These are phyloP conservation scores for Bryum argenteum DNA, from an alignment of 225 moss, liverwort and hornwort species.

Conservation along the genomic window DNA sequence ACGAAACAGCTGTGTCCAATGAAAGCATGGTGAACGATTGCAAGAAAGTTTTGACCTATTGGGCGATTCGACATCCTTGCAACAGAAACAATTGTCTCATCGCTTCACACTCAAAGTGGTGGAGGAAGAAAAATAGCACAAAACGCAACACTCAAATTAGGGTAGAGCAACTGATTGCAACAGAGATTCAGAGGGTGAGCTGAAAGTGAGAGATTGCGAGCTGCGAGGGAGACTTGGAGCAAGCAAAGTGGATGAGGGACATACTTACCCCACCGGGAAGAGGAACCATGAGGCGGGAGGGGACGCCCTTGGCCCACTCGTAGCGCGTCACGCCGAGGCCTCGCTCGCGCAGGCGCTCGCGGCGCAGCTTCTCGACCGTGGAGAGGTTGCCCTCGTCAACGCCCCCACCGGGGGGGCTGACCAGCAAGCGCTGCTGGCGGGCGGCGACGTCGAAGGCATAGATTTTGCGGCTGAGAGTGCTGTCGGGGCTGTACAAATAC, in stretches of 20 bases:
- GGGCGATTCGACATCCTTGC: too few relatives aligned
- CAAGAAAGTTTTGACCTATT: too few relatives aligned
- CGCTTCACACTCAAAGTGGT: background rate
- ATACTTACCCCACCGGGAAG: slow-evolving; percentile 98
- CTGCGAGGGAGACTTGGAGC: background rate
- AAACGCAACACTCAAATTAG: background rate
- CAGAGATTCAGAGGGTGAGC: background rate
- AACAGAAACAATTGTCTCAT: too few relatives aligned
- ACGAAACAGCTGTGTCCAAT: background rate
- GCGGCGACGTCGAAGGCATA: slow-evolving; percentile 87
- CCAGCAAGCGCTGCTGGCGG: slow-evolving; percentile 80
- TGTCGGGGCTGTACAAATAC: slow-evolving; percentile 94
- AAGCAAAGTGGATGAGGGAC: slow-evolving; percentile 14
- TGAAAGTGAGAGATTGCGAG: background rate
- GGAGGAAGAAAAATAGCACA: background rate
- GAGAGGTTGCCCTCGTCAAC: slow-evolving; percentile 97
- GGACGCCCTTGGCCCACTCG: slow-evolving; percentile 88
- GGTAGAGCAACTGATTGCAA: background rate
- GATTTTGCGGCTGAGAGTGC: slow-evolving; percentile 97
- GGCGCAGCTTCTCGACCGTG: slow-evolving; percentile 89
- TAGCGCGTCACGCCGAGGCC: slow-evolving; percentile 98
- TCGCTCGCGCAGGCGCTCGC: slow-evolving; percentile 92
- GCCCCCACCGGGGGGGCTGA: slow-evolving; percentile 91
- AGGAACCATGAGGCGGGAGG: slow-evolving; percentile 85
- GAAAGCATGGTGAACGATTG: too few relatives aligned